Percentiles rank a stretch among this genome's conserved stretches.
Evolutionary conservation across 1,139 yeast genomes (phyloP).

Genomic region (Pichia sp.): DNA sequence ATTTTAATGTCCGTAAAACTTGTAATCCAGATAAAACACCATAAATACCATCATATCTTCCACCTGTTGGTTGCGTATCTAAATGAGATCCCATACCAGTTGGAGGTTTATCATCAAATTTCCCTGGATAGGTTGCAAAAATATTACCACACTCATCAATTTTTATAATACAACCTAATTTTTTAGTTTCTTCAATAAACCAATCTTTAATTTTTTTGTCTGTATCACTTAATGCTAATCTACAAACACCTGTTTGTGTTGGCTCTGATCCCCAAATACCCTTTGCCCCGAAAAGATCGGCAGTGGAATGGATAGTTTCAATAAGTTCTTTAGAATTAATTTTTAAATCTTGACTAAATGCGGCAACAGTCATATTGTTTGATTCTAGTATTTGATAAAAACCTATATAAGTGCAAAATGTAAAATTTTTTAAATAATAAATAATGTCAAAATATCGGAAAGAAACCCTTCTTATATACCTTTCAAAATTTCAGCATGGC

Average conservation of each 20-base stretch:
- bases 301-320: slow-evolving; percentile 56
- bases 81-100: slow-evolving; percentile 70
- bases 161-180: slow-evolving; percentile 51
- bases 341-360: slow-evolving; percentile 14
- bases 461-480: too few relatives aligned
- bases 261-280: slow-evolving; percentile 53
- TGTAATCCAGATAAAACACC: slow-evolving; percentile 68
- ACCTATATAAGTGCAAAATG: too few relatives aligned
- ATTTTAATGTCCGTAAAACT: slow-evolving; percentile 57
- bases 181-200: slow-evolving; percentile 48
- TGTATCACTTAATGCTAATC: slow-evolving; percentile 54
- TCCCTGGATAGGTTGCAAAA: slow-evolving; percentile 60
- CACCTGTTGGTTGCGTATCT: slow-evolving; percentile 79
- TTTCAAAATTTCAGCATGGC: too few relatives aligned
- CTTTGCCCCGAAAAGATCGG: slow-evolving; percentile 52
- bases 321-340: slow-evolving; percentile 39
- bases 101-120: slow-evolving; percentile 40
- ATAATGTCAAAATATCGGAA: too few relatives aligned
- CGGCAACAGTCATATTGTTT: slow-evolving; percentile 7
- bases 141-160: slow-evolving; percentile 64
- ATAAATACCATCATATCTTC: slow-evolving; percentile 64
- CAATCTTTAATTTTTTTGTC: slow-evolving; percentile 66
- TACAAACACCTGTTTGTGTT: slow-evolving; percentile 56
- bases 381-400: too few relatives aligned
- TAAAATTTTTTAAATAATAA: too few relatives aligned